phyloP scores from a whole-genome alignment of 2,329 filamentous ascomycete species.

The Seiridium cupressi region DNA sequence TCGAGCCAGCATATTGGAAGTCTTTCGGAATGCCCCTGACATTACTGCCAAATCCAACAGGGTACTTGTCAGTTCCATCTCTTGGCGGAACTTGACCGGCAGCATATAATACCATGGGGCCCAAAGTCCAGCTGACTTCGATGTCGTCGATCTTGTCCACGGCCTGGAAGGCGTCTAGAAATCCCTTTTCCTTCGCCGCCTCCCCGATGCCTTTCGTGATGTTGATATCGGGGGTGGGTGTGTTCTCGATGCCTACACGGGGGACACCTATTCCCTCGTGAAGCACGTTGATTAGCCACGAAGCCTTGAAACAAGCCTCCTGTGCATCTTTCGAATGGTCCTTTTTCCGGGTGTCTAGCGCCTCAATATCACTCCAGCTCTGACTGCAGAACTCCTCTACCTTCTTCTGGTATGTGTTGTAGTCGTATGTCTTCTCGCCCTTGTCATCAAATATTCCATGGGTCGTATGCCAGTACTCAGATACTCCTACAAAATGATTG shows the following conservation, averaged over 20 bases:
- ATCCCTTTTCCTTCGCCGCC: constrained; percentile 70
- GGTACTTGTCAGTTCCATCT: constrained; percentile 54
- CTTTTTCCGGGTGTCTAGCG: constrained; percentile 65
- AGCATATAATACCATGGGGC: constrained; percentile 94
- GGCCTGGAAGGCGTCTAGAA: constrained; percentile 83
- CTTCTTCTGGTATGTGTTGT: constrained; percentile 81
- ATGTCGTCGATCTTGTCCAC: constrained; percentile 88
- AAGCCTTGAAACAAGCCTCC: constrained; percentile 95
- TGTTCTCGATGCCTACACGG: constrained; percentile 72
- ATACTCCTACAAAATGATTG: constrained; percentile 97
- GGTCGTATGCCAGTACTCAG: constrained; percentile 98
- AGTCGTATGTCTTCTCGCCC: constrained; percentile 83
- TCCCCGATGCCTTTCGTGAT: constrained; percentile 69
- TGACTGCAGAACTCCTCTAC: constrained; percentile 83
- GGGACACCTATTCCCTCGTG: constrained; percentile 96
- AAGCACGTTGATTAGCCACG: constrained; percentile 94
- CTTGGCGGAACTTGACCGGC: constrained; percentile 78
- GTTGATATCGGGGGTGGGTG: constrained; percentile 56
- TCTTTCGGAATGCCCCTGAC: constrained; percentile 65
- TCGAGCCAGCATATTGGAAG: constrained; percentile 79
- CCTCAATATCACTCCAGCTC: constrained; percentile 77
- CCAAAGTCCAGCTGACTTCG: constrained; percentile 95
- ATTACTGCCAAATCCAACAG: constrained; percentile 93
- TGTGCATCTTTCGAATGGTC: constrained; percentile 76
- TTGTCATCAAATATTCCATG: constrained; percentile 85